Base-by-base conservation (phyloP, 371 early-diverging fungal genomes). In the Phascolomyces articulosus region DNA sequence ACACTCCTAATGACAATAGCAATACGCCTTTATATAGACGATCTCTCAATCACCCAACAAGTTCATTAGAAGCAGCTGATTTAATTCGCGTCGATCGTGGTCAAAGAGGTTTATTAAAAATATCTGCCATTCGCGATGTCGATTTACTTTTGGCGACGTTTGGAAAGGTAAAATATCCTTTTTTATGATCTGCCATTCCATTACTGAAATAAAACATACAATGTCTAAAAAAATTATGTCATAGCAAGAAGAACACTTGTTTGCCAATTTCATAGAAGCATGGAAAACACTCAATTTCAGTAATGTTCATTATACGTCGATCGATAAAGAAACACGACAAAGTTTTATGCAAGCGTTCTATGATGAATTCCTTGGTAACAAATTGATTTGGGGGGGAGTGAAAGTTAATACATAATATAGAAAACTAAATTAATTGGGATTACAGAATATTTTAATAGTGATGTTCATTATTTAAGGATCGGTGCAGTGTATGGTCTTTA, bases 261-360 rank as follows among this genome's bases (percentile, higher is more conserved):
- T 40, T n/a, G 20, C 15, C 3, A 55, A 62, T 40, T 62, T 62
- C 38, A 24, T 54, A 7, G 29, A 40, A 2, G 44, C 44, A 0
- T 62, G 63, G 63, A 24, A 55, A 23, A 21, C 40, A 1, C 41
- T 40, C 13, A 38, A 62, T 16, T 62, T 62, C 10, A 34, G 31
- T 11, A 29, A 28, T 26, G 28, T 62, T 54, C 63, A 62, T 16
- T 55, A 28, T 24, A 28, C 27, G 15, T 23, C 28, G 13, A 62
- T 55, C n/a, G 55, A 55, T 13, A 40, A 34, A 28, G 63, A 62
- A 54, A 18, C 41, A 21, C 63, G 63, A 10, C 63, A 54, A 18
- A 24, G 23, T 15, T 55, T 54, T 40, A 40, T 62, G 55, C 63
- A 62, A 62, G 63, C 26, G 7, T 55, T 55, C n/a, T 62, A 62